phyloP scores from a whole-genome alignment of 768 basidiomycete genomes.

The Leccinum uliginosum region DNA sequence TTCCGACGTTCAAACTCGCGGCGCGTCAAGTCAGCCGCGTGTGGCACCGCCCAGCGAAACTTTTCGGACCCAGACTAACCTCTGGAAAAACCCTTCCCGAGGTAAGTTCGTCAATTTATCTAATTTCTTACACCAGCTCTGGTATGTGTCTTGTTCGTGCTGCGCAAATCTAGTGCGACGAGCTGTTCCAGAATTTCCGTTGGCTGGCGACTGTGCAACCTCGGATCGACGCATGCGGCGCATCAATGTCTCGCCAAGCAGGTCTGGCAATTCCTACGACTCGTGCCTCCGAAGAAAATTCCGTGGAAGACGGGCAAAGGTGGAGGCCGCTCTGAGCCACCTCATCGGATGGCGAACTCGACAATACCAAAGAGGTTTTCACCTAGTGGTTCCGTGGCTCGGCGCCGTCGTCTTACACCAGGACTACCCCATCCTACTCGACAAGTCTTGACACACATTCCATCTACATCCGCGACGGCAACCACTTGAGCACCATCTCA shows the following conservation, averaged over 20 bases:
- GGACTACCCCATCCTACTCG: conserved; percentile 29
- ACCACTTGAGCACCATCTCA: conserved; percentile 67
- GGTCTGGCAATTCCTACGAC: conserved; percentile 37
- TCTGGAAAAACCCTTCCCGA: no score
- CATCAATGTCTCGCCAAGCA: conserved; percentile 50
- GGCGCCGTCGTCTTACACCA: conserved; percentile 29
- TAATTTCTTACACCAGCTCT: conserved; percentile 54
- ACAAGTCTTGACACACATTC: conserved; percentile 37
- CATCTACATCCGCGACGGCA: conserved; percentile 39
- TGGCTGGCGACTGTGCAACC: conserved; percentile 39
- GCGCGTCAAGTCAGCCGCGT: no score
- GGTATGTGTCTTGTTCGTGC: conserved; percentile 34
- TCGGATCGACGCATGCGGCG: conserved; percentile 49
- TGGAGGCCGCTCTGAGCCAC: conserved; percentile 62
- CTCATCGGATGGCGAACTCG: conserved; percentile 67
- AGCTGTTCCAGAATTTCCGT: conserved; percentile 38
- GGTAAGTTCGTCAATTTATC: no score
- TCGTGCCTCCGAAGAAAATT: conserved; percentile 58
- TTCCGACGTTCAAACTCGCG: no score
- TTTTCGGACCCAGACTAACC: no score
- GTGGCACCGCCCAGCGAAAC: no score
- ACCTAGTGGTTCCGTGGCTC: conserved; percentile 57
- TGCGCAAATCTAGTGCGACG: conserved; percentile 1
- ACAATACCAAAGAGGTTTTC: conserved; percentile 60
- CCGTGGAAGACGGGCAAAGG: conserved; percentile 48